A percentile compares a stretch with the other conserved stretches of the same genome.
phyloP scores from a whole-genome alignment of 305 asterid genomes.

The Fraxinus xanthoxyloides region DNA sequence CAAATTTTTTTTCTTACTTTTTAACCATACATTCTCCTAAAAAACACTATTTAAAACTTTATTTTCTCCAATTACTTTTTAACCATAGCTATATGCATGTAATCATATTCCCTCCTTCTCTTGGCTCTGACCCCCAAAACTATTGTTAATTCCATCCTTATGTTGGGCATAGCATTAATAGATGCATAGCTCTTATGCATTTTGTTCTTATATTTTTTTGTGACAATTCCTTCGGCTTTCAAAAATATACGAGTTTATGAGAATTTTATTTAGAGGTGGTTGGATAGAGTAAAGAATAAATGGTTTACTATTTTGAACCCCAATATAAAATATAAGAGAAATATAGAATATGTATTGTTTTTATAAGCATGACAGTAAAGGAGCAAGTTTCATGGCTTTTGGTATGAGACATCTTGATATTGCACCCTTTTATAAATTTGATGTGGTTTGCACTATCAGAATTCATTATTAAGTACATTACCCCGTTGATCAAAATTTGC shows the following conservation, averaged over 20 bases:
- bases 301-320: background rate
- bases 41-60: too few species aligned
- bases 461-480: background rate
- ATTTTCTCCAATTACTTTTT: too few species aligned
- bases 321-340: background rate
- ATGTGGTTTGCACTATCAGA: background rate
- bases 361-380: background rate
- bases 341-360: background rate
- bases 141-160: too few species aligned
- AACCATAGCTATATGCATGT: background rate
- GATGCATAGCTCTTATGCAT: too few species aligned
- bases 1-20: too few species aligned
- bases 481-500: background rate
- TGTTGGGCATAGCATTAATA: too few species aligned
- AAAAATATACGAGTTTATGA: too few species aligned
- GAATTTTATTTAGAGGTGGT: background rate
- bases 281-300: background rate
- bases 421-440: background rate
- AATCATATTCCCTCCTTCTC: background rate
- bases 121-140: too few species aligned
- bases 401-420: background rate
- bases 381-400: background rate
- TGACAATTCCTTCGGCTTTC: too few species aligned
- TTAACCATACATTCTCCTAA: too few species aligned
- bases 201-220: too few species aligned